Base-by-base conservation (phyloP, 768 basidiomycete genomes). In the Collybiopsis luxurians region DNA sequence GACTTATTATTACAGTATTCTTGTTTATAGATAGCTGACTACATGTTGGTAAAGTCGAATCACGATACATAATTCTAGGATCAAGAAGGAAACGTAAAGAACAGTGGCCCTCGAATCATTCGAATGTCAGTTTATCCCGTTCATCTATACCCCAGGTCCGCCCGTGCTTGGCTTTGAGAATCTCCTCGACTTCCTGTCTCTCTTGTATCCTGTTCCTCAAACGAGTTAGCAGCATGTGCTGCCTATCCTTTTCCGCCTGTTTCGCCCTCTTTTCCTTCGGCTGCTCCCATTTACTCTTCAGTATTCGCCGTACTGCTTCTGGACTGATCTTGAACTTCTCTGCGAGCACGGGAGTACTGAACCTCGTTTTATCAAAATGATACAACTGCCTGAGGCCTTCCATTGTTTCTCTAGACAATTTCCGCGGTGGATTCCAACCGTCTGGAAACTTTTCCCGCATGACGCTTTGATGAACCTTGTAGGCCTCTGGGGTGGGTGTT, bases 341-440 rank as follows among this genome's bases (percentile, higher is more conserved):
- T 15, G 90, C 85, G n/a, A 95, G 81, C 0, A 83, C 71, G 26
- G 83, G 78, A 12, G 86, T 87, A 34, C 77, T 80, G 72, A 87
- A 92, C 46, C 71, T 80, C 47, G 74, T 76, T 7, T 86, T 84
- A 64, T 93, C 84, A 44, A 84, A 67, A 39, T 71, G 70, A 66
- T 92, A 80, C 55, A 94, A 75, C 45, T 82, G 77, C 38, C 88
- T 82, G 57, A 95, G 69, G 15, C 86, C 85, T 60, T 87, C 86
- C 91, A 94, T 94, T 34, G 91, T 90, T 63, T 89, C 86, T 54
- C 89, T 80, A 13, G 90, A 90, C 53, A 95, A 67, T 67, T 90
- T 91, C 63, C 84, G 85, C 56, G 87, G 87, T 24, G 92, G 92
- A 49, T 77, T 74, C 92, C 92, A 95, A 44, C 86, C 86, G 10